Base-by-base conservation (phyloP, 1,139 yeast genomes). In the Nakaseomyces kungkrabaensis region DNA sequence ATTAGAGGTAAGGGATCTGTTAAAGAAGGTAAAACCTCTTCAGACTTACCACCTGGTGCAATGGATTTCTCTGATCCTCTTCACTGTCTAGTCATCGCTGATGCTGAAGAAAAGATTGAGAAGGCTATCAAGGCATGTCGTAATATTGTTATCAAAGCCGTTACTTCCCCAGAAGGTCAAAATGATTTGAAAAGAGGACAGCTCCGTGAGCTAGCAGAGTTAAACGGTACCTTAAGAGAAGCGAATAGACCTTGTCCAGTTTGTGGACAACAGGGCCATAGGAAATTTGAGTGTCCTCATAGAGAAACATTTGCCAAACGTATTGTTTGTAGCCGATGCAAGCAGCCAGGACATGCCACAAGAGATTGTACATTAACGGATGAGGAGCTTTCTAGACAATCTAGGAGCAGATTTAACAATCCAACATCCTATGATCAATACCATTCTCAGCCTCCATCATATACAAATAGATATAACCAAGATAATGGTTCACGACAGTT, bases 1-100 rank as follows among this genome's bases (percentile, higher is more conserved):
- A 85, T 90, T 40, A 73, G 97, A 59, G 97, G 97, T 37, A 82
- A 85, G 59, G 99, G 99, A 0, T 89, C 97, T 0, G 95, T 89
- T 24, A 92, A 92, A 62, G 96, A 88, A 62, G 97, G 97, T 42
- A 85, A 83, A 65, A 77, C 77, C 52, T 68, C 75, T 11, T 64
- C 69, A 27, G 76, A 75, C 52, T 68, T 74, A 8, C 73, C 76
- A 3, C 72, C 74, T 45, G 71, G 72, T 26, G 68, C 70, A 1
- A 76, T 79, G 50, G 77, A 79, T 51, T 66, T 78, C 58, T 79
- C 79, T 59, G 98, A 92, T 52, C 95, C 88, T 46, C 69, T 94
- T 52, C 98, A 94, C 67, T 92, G 96, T 60, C 70, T 90, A 45
- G 82, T 92, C 51, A 85, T 87, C 4, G 88, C 95, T 0, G 97